Percentiles rank a stretch among this genome's conserved stretches.
phyloP scores from a whole-genome alignment of 2,329 filamentous ascomycete genomes.

The Dryadomyces quercivorus region DNA sequence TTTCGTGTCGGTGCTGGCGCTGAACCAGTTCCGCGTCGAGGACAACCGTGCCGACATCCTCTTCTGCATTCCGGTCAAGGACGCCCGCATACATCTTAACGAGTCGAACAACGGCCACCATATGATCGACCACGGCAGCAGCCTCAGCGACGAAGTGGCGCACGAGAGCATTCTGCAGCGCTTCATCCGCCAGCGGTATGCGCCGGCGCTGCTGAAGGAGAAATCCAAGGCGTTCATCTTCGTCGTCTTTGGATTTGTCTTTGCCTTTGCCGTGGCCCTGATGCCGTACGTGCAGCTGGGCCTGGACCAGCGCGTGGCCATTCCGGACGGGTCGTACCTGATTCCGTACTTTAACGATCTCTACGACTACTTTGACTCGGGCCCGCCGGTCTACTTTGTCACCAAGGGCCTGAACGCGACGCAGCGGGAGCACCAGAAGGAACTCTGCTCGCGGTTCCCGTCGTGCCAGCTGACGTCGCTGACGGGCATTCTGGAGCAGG shows the following conservation, averaged over 20 bases:
- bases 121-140: slow-evolving; percentile 25
- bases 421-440: slow-evolving; percentile 61
- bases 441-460: slow-evolving; percentile 83
- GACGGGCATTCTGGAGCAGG: slow-evolving; percentile 83
- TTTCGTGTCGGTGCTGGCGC: slow-evolving; percentile 81
- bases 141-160: slow-evolving; percentile 58
- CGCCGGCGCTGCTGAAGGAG: slow-evolving; percentile 66
- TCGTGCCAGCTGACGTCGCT: slow-evolving; percentile 77
- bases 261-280: slow-evolving; percentile 73
- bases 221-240: slow-evolving; percentile 69
- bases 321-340: slow-evolving; percentile 87
- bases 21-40: slow-evolving; percentile 87
- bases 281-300: slow-evolving; percentile 78
- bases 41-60: slow-evolving; percentile 82
- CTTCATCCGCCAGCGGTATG: slow-evolving; percentile 85
- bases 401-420: slow-evolving; percentile 72
- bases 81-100: slow-evolving; percentile 55
- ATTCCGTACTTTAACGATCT: slow-evolving; percentile 96
- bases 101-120: slow-evolving; percentile 24
- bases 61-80: slow-evolving; percentile 73
- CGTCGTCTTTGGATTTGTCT: slow-evolving; percentile 72
- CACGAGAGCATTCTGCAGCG: slow-evolving; percentile 75
- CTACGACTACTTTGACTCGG: slow-evolving; percentile 81
- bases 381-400: slow-evolving; percentile 94
- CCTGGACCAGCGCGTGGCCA: slow-evolving; percentile 85